Evolutionary conservation across 1,284 basidiomycete genomes (phyloP).

Genomic region (Ustilago hordei): DNA sequence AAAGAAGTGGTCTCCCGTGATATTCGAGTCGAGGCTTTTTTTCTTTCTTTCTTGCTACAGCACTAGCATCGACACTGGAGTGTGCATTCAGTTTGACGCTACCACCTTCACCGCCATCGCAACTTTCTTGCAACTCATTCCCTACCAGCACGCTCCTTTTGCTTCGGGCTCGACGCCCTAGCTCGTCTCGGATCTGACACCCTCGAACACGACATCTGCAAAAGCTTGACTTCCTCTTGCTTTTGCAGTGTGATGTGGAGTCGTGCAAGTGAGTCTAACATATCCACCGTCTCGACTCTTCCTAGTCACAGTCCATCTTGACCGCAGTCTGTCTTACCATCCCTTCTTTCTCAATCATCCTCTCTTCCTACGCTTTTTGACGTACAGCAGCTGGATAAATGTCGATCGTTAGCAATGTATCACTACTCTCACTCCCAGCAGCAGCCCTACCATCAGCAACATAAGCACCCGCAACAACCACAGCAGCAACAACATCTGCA

Average conservation of each 20-base stretch:
- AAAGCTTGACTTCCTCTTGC: not conserved
- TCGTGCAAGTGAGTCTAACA: not conserved
- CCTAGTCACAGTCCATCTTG: not conserved
- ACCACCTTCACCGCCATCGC: not conserved
- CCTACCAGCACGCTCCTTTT: not conserved
- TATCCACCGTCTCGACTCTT: not conserved
- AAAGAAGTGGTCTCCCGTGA: not conserved
- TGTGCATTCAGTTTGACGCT: not conserved
- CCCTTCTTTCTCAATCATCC: not conserved
- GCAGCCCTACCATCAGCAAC: constrained; percentile 40
- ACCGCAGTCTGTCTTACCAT: not conserved
- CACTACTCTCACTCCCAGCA: constrained; percentile 47
- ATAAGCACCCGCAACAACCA: constrained; percentile 23
- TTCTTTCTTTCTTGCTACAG: not conserved
- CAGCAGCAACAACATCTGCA: constrained; percentile 18
- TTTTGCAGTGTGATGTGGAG: constrained; percentile 6
- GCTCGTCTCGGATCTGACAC: not conserved
- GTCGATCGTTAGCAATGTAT: constrained; percentile 50
- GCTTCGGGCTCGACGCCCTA: not conserved
- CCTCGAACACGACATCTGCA: not conserved
- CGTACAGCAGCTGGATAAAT: constrained; percentile 30
- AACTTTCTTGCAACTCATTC: not conserved
- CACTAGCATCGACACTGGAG: not conserved
- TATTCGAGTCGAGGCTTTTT: not conserved
- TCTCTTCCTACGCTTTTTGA: not conserved